phyloP scores from a whole-genome alignment of 208 protist genomes.

The Jaenimonas drosophilae region DNA sequence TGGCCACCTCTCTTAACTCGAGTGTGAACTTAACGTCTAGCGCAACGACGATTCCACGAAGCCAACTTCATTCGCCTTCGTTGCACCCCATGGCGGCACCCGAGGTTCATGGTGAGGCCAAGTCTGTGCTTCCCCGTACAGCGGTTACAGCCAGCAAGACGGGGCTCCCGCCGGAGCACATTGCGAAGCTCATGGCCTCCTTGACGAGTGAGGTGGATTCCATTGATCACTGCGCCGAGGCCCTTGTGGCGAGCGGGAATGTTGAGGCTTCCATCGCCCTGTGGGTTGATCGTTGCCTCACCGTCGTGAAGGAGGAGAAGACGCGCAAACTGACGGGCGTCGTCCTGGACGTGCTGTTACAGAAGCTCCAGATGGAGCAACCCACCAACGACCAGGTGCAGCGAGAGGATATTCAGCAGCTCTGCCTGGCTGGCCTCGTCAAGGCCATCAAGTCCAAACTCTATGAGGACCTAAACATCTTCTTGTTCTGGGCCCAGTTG shows the following conservation, averaged over 20 bases:
- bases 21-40: too few relatives aligned
- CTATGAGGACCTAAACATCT: conserved; percentile 62
- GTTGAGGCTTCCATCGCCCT: conserved; percentile 22
- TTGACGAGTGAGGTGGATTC: conserved; percentile 12
- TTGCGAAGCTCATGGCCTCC: conserved; percentile 52
- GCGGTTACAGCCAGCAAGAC: conserved; percentile 1
- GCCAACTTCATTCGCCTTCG: too few relatives aligned
- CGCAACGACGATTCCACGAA: too few relatives aligned
- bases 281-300: conserved; percentile 62
- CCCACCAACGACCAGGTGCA: conserved; percentile 7
- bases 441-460: conserved; percentile 37
- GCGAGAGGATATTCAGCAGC: conserved; percentile 28
- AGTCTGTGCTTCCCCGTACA: too few relatives aligned
- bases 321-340: conserved; percentile 32
- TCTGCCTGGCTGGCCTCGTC: conserved; percentile 24
- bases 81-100: too few relatives aligned
- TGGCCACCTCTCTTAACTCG: too few relatives aligned
- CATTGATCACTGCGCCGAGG: conserved; percentile 16
- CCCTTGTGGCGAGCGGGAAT: conserved; percentile 26
- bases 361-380: conserved; percentile 4
- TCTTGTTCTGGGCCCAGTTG: conserved; percentile 60
- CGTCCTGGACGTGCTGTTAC: conserved; percentile 25
- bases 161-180: conserved; percentile 15
- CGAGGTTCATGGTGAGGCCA: too few relatives aligned
- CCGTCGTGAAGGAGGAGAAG: conserved; percentile 56